A percentile compares a stretch with the other conserved stretches of the same genome.
Evolutionary conservation across 306 rosid genomes (phyloP).

Genomic region (Comarum palustre): DNA sequence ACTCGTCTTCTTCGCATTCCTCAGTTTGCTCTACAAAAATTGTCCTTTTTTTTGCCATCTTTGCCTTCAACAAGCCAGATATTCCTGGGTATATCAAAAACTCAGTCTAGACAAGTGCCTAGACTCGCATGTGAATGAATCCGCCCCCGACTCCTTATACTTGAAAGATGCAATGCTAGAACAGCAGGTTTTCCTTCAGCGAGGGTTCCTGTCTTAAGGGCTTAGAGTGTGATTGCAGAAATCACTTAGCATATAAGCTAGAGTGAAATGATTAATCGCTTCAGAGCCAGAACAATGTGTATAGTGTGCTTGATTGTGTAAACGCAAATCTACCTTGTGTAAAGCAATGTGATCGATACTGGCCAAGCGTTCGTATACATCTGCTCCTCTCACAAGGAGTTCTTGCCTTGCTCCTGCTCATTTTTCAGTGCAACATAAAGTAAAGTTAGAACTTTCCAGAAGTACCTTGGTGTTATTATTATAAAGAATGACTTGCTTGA

Average conservation of each 20-base stretch:
- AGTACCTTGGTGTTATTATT: neutral
- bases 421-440: slow-evolving; percentile 11
- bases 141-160: slow-evolving; percentile 60
- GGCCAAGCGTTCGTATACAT: slow-evolving; percentile 87
- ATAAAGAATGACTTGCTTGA: neutral
- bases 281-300: neutral
- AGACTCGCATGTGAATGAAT: too few species aligned
- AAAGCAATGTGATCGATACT: slow-evolving; percentile 68
- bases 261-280: slow-evolving; percentile 4
- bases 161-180: slow-evolving; percentile 57
- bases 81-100: too few species aligned
- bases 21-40: too few species aligned
- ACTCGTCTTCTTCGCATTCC: too few species aligned
- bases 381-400: slow-evolving; percentile 93
- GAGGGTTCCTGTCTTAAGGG: slow-evolving; percentile 92
- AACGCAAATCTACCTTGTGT: slow-evolving; percentile 60
- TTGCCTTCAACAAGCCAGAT: too few species aligned
- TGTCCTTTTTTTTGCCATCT: too few species aligned
- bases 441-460: slow-evolving; percentile 12
- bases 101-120: too few species aligned
- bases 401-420: slow-evolving; percentile 93
- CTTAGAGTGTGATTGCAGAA: slow-evolving; percentile 26
- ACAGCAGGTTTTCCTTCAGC: slow-evolving; percentile 93
- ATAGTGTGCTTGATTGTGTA: slow-evolving; percentile 1
- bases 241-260: neutral